A percentile compares a stretch with the other conserved stretches of the same genome.
Conservation (phyloP, 805 yeast genomes). For the Schwanniomyces yamadae region DNA sequence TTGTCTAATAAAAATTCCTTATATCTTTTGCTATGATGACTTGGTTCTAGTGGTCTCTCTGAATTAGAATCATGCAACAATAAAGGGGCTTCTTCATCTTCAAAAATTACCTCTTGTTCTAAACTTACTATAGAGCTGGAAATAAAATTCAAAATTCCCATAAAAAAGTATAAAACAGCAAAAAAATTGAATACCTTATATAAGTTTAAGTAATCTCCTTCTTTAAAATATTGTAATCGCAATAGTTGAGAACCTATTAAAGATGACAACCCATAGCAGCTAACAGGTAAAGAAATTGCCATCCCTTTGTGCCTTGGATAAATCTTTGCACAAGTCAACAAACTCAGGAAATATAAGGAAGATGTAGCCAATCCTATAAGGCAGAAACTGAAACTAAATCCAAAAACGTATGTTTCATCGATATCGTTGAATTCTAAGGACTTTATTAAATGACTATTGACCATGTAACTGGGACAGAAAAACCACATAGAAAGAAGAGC, state of each 20-base stretch:
- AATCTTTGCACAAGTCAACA: slow-evolving; percentile 82
- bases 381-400: slow-evolving; percentile 49
- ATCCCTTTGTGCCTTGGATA: slow-evolving; percentile 74
- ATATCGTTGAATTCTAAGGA: slow-evolving; percentile 2
- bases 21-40: slow-evolving; percentile 34
- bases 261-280: slow-evolving; percentile 82
- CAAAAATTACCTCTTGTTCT: slow-evolving; percentile 47
- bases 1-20: slow-evolving; percentile 47
- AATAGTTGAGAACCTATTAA: slow-evolving; percentile 67
- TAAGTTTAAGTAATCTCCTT: slow-evolving; percentile 40
- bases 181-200: slow-evolving; percentile 53
- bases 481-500: slow-evolving; percentile 59
- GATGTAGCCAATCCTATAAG: slow-evolving; percentile 73
- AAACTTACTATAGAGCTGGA: slow-evolving; percentile 65
- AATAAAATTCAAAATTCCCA: slow-evolving; percentile 61
- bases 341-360: slow-evolving; percentile 65
- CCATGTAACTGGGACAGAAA: slow-evolving; percentile 67
- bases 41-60: slow-evolving; percentile 36
- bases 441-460: slow-evolving; percentile 24
- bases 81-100: slow-evolving; percentile 26
- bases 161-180: slow-evolving; percentile 49
- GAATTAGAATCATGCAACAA: slow-evolving; percentile 27
- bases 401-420: slow-evolving; percentile 13
- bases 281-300: slow-evolving; percentile 84
- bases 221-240: slow-evolving; percentile 39